Base-by-base conservation (phyloP, 495 filamentous ascomycete species). In the Neurospora cerealis region DNA sequence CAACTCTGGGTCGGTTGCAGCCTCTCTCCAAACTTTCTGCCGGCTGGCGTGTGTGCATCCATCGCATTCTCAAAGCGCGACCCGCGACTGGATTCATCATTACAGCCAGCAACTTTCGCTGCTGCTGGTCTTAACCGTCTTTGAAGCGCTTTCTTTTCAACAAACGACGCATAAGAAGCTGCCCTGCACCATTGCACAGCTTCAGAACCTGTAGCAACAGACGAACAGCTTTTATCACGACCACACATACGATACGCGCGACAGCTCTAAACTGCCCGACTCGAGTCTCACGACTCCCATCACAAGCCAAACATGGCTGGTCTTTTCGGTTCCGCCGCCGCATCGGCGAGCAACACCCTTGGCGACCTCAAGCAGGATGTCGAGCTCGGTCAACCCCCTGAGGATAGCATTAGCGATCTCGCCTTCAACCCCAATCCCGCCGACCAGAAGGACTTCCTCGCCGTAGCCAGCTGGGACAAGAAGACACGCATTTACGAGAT, bases 341-440 rank as follows among this genome's bases (percentile, higher is more conserved):
- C 88, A 7, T 37, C 79, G 38, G 79, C 87, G 69, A 88, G 87
- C 72, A 91, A 92, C 76, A 96, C 94, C 15, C 90, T 93, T 8
- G 96, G 96, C 54, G 96, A 99, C 76, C 90, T 96, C 70, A 93
- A 91, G 75, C 93, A 96, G 81, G 96, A 99, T 81, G 89, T 97
- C 70, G 84, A 90, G 41, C 82, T 99, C 37, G 88, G 83, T 73
- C 87, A 89, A 70, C 92, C 92, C 17, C 96, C 94, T 40, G 89
- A 93, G 74, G 94, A 97, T 82, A 91, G 92, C 80, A 93, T 97
- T 78, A 92, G 92, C 19, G 92, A 93, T 75, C 81, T 97, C 73
- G 86, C 86, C 24, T 97, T 95, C 83, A 94, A 92, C 69, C 89
- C 92, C 39, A 78, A 75, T 69, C 78, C 79, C n/a, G 73, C 74